These are phyloP conservation scores for Serendipita indica DNA, from an alignment of 768 basidiomycete species.

Conservation along the genomic window DNA sequence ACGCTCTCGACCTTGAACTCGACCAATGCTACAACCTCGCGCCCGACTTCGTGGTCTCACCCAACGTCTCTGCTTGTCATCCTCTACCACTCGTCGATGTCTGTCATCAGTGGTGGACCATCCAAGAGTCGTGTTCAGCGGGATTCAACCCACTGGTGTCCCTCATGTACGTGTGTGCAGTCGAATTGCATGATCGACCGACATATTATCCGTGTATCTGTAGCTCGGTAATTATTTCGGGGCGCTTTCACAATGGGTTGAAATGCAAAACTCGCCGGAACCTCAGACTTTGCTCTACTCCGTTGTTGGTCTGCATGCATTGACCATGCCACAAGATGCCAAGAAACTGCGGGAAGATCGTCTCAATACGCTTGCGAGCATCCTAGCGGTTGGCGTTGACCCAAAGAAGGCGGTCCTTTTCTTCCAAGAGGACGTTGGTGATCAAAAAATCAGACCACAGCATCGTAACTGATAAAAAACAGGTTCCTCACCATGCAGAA, in stretches of 20 bases:
- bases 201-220: background rate
- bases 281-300: conserved; percentile 63
- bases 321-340: conserved; percentile 84
- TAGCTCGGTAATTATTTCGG: conserved; percentile 92
- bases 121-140: conserved; percentile 44
- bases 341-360: conserved; percentile 42
- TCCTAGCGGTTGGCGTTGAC: conserved; percentile 77
- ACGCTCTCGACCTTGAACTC: background rate
- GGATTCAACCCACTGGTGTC: conserved; percentile 86
- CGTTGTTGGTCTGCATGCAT: conserved; percentile 87
- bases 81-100: background rate
- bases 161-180: conserved; percentile 50
- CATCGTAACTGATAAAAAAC: conserved; percentile 2
- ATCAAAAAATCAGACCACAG: background rate
- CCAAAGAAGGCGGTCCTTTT: conserved; percentile 61
- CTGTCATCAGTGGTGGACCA: background rate
- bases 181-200: conserved; percentile 8
- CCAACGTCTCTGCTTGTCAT: background rate
- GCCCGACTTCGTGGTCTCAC: background rate
- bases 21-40: background rate
- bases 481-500: conserved; percentile 78
- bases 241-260: conserved; percentile 79
- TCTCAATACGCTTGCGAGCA: conserved; percentile 64
- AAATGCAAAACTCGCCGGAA: conserved; percentile 46
- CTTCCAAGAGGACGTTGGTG: conserved; percentile 72